A percentile compares a stretch with the other conserved stretches of the same genome.
Evolutionary conservation across 2,329 filamentous ascomycete species (phyloP).

Genomic region (Phoma sp.): DNA sequence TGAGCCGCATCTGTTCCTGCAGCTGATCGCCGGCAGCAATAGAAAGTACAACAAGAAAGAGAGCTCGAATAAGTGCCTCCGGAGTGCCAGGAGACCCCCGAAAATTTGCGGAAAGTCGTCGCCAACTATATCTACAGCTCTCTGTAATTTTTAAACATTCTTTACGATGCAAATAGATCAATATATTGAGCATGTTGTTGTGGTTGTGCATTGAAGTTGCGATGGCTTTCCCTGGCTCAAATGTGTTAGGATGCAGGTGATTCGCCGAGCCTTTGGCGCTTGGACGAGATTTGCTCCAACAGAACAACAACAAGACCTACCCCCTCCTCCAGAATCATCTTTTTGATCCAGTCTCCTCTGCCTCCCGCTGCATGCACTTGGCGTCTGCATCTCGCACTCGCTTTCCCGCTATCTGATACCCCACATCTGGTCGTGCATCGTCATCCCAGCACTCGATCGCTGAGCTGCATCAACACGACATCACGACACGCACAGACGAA

Average conservation of each 20-base stretch:
- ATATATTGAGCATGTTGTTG: slow-evolving; percentile 22
- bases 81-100: slow-evolving; percentile 34
- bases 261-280: slow-evolving; percentile 26
- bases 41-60: slow-evolving; percentile 24
- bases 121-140: background rate
- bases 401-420: slow-evolving; percentile 4
- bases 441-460: slow-evolving; percentile 21
- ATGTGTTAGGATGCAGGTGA: slow-evolving; percentile 22
- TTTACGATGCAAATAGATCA: slow-evolving; percentile 9
- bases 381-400: slow-evolving; percentile 18
- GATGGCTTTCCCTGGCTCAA: slow-evolving; percentile 25
- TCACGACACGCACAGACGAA: slow-evolving; percentile 22
- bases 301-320: slow-evolving; percentile 27
- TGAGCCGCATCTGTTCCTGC: slow-evolving; percentile 48
- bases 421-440: slow-evolving; percentile 24
- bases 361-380: slow-evolving; percentile 23
- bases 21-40: slow-evolving; percentile 42
- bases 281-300: slow-evolving; percentile 24
- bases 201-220: slow-evolving; percentile 26
- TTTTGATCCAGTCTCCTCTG: slow-evolving; percentile 17
- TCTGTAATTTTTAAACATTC: slow-evolving; percentile 7
- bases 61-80: slow-evolving; percentile 18
- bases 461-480: slow-evolving; percentile 33
- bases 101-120: slow-evolving; percentile 31
- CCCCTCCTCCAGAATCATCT: slow-evolving; percentile 28